Percentiles rank a stretch among this genome's conserved stretches.
Evolutionary conservation across 148 eudicot genomes (phyloP).

Genomic region (Persicaria tinctoria): DNA sequence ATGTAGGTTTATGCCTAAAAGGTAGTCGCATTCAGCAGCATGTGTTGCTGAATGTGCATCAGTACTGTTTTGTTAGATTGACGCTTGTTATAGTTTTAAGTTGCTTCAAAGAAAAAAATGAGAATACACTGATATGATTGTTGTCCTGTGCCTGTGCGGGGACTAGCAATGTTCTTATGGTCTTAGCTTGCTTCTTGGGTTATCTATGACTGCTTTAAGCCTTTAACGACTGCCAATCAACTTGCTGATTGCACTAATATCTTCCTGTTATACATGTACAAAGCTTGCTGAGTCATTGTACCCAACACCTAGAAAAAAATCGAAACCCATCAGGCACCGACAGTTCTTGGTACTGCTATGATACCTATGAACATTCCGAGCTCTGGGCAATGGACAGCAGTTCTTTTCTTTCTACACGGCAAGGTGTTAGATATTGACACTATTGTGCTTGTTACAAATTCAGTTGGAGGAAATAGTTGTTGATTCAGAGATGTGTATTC

Average conservation of each 20-base stretch:
- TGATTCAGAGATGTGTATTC: no score
- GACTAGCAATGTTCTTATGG: slow-evolving; percentile 94
- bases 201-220: neutral
- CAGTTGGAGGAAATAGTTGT: no score
- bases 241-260: neutral
- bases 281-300: slow-evolving; percentile 84
- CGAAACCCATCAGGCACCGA: slow-evolving; percentile 87
- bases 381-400: neutral
- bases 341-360: slow-evolving; percentile 92
- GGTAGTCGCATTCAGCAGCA: neutral
- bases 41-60: neutral
- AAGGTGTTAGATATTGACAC: no score
- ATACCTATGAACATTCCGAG: slow-evolving; percentile 60
- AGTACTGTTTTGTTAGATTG: neutral
- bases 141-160: slow-evolving; percentile 98
- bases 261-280: slow-evolving; percentile 49
- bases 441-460: no score
- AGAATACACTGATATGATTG: slow-evolving; percentile 74
- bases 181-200: slow-evolving; percentile 9
- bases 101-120: slow-evolving; percentile 67
- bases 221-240: neutral
- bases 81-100: neutral
- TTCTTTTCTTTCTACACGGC: no score
- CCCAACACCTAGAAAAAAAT: slow-evolving; percentile 84
- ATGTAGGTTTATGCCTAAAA: neutral